Base-by-base conservation (phyloP, 495 filamentous ascomycete genomes). In the Tuber calosporum region DNA sequence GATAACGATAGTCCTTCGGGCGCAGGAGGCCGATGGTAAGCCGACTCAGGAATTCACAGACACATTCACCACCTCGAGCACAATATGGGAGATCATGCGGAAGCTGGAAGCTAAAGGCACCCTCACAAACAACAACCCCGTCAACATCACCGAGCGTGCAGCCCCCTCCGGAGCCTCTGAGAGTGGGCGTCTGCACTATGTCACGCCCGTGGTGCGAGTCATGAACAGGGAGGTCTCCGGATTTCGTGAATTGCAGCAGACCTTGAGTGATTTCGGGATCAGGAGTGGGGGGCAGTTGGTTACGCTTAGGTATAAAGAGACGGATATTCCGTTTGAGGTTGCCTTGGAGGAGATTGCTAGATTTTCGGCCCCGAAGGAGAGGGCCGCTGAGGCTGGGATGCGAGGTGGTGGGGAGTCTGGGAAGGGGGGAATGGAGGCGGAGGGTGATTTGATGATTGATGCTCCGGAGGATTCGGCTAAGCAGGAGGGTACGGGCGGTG, bases 171-270 rank as follows among this genome's bases (percentile, higher is more conserved):
- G 85, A 11, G 84, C 72, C 34, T 83, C 81, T 48, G 89, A 86
- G 40, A 76, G 82, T 5, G 95, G 94, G 17, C 87, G 93, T 79
- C 81, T 99, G 68, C 90, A 90, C 81, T 96, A 96, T 78, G 92
- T 97, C 83, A 90, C 87, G 68, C 95, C 95, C 0, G 88, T 92
- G n/a, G 80, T 97, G 48, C 88, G 91, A 70, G 86, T 96, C 69
- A 87, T 96, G 85, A 91, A 89, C 17, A 86, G 92, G 73, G 92
- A 94, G 74, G 82, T 95, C 17, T 87, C 88, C 9, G 88, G 85
- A 0, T 90, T 97, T 78, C 86, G 85, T 26, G 94, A 96, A 79
- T 83, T 97, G 69, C 92, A 97, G 81, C 94, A 94, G 84, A 93
- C 91, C 0, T 82, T 98, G 39, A 88, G 88, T n/a, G 91, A 96